Conservation (phyloP, 768 basidiomycete genomes). For the Kwoniella bestiolae region DNA sequence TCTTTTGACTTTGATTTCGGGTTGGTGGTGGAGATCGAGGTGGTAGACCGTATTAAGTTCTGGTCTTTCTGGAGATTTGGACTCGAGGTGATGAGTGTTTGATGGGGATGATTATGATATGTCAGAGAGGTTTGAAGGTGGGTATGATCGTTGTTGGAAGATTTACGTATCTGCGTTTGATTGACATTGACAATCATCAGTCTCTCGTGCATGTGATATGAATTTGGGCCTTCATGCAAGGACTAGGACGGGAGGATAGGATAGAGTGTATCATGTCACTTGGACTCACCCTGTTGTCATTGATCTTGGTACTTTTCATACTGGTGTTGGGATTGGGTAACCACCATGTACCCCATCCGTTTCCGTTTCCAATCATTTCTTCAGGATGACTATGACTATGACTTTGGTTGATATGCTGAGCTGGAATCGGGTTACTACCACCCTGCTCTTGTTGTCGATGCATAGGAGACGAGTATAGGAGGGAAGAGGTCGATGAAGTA, state of each 20-base stretch:
- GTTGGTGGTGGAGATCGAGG: neutral
- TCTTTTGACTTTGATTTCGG: neutral
- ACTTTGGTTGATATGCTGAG: neutral
- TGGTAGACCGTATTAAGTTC: neutral
- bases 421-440: neutral
- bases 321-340: neutral
- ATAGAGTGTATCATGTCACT: neutral
- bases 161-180: neutral
- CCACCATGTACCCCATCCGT: constrained; percentile 19
- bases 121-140: neutral
- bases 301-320: neutral
- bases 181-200: neutral
- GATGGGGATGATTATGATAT: neutral
- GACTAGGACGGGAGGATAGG: neutral
- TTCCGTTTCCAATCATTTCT: neutral
- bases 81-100: neutral
- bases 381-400: neutral
- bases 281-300: constrained; percentile 1
- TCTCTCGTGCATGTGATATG: neutral
- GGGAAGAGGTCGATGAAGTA: neutral
- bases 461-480: neutral
- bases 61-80: neutral
- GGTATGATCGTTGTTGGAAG: neutral
- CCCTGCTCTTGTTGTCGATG: neutral
- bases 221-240: neutral